These are phyloP conservation scores for Logfia minima DNA, from an alignment of 129 eudicot species.

Conservation along the genomic window DNA sequence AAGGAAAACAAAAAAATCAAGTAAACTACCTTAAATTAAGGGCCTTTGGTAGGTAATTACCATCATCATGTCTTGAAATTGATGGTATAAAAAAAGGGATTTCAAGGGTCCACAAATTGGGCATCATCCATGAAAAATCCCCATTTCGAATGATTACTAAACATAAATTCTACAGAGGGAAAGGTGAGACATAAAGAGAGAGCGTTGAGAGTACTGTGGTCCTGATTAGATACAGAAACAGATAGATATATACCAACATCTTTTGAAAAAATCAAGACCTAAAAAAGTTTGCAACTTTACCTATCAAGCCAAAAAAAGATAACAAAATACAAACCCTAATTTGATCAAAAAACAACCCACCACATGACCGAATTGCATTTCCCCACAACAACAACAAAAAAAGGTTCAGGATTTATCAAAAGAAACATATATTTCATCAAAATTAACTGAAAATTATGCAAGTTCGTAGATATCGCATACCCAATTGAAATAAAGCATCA, in stretches of 20 bases:
- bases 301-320: not conserved
- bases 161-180: not conserved
- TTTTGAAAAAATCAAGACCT: constrained; percentile 17
- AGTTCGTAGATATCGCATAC: not conserved
- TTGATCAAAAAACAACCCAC: not conserved
- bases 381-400: not conserved
- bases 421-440: not conserved
- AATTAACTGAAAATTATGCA: not conserved
- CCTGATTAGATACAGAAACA: not conserved
- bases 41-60: not conserved
- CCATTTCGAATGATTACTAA: constrained; percentile 6
- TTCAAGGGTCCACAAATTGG: constrained; percentile 1
- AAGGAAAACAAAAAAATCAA: not conserved
- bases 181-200: constrained; percentile 2
- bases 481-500: constrained; percentile 2
- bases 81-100: not conserved
- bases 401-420: not conserved
- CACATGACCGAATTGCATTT: constrained; percentile 11
- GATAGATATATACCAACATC: constrained; percentile 17
- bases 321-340: constrained; percentile 15
- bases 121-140: constrained; percentile 4
- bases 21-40: constrained; percentile 10
- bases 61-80: not conserved
- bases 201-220: constrained; percentile 16
- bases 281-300: constrained; percentile 3